These are phyloP conservation scores for Neurospora tetraspora DNA, from an alignment of 495 filamentous ascomycete species.

Conservation along the genomic window DNA sequence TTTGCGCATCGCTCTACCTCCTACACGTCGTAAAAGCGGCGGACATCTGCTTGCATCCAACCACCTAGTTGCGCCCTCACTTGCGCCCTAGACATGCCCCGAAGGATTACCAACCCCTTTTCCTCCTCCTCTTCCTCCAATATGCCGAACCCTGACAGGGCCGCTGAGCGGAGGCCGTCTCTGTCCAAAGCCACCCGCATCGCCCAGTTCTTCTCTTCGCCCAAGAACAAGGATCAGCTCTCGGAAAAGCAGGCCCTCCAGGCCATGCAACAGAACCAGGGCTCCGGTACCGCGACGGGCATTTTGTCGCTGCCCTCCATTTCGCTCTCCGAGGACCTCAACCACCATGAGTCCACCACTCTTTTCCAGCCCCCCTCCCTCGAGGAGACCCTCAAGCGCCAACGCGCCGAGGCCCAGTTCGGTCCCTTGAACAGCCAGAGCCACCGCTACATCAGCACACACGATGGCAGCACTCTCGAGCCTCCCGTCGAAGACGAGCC, in stretches of 20 bases:
- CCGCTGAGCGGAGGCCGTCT: constrained; percentile 41
- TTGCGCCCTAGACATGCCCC: constrained; percentile 34
- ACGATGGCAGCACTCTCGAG: constrained; percentile 65
- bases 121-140: constrained; percentile 16
- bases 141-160: constrained; percentile 29
- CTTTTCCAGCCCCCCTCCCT: constrained; percentile 89
- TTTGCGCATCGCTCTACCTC: constrained; percentile 3
- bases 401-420: constrained; percentile 82
- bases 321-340: constrained; percentile 70
- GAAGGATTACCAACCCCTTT: constrained; percentile 39
- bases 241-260: constrained; percentile 48
- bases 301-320: constrained; percentile 76
- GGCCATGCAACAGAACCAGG: constrained; percentile 48
- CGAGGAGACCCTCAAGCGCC: constrained; percentile 64
- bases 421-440: constrained; percentile 69
- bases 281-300: constrained; percentile 57
- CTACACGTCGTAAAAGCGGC: background rate
- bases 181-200: constrained; percentile 48
- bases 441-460: constrained; percentile 75
- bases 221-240: constrained; percentile 53
- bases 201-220: constrained; percentile 55
- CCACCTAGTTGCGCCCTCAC: background rate
- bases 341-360: constrained; percentile 64
- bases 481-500: constrained; percentile 90
- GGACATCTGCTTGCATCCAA: background rate